Evolutionary conservation across 805 yeast species (phyloP), one percentile per base, ranked within the genome.

Genomic region (Saturnispora gosingensis): DNA sequence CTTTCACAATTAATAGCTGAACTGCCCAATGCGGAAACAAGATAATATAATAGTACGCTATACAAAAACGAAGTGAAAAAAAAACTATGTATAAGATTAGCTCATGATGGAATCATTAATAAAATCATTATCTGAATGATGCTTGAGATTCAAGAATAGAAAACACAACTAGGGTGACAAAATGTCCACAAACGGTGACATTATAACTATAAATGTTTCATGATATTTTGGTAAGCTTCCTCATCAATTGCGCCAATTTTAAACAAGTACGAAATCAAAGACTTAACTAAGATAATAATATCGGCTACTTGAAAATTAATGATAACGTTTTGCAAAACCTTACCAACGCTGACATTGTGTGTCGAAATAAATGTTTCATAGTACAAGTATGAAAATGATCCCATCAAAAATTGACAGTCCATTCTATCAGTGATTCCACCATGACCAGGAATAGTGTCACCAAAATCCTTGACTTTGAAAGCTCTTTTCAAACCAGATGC

Each of bases 341-440:
- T 75, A 35, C 88, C 91, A 51, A 88, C 82, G 50, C 83, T 83
- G 56, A 83, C 71, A 66, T 83, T 81, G 56, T 80, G 79, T 43
- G 80, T 78, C 36, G 91, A 82, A 58, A 93, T 78, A 66, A 93
- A 93, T 2, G 97, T 88, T 68, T 91, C 97, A 68, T 83, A 90
- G 71, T 93, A 93, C 58, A 93, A 74, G 64, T 89, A 90, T 34
- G 93, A 78, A 65, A 93, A 93, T 39, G 95, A 87, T 11, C 99
- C 99, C 98, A 93, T 93, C 60, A 93, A 73, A 65, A 91, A 93
- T 71, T 93, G 98, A 70, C 99, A 93, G 70, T 93, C 99, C 73
- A 93, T 83, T 71, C 99, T 80, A 67, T 93, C 99, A 25, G 97
- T 90, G 58, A 93, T 83, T 59, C 99, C 99, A 56, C 99, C 99